Evolutionary conservation across 1,284 basidiomycete species (phyloP), one percentile per base, ranked within the genome.

Genomic region (Austroboletus rostrupii): DNA sequence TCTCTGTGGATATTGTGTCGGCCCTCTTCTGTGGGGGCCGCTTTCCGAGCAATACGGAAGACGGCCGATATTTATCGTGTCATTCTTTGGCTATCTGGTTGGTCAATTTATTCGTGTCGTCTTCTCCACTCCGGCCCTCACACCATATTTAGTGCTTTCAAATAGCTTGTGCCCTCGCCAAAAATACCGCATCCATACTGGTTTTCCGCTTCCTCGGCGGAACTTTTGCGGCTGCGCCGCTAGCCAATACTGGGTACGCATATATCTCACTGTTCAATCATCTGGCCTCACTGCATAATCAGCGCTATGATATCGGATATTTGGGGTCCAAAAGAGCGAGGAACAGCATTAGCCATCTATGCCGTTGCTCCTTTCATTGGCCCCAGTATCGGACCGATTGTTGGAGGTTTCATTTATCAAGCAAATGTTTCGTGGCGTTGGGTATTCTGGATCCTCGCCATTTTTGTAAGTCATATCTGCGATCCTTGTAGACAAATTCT

Each of bases 311-410:
- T 90, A 37, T 78, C 83, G 11, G 80, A 81, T 52, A 72, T 81
- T 16, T 92, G 87, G 86, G 84, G 87, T 55, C 75, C 77, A 1
- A 79, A 79, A 53, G 77, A 75, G 29, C 74, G 88, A 43, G 87
- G 87, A 10, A 78, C 81, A 48, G 87, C 88, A 0, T 70, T 90
- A 48, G 80, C 82, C 14, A 63, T 86, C 44, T 90, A 89, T 61
- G 76, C 81, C 1, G 64, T 88, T 7, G 85, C 87, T 5, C 90
- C 90, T 1, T 92, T 92, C 58, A 85, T 86, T 6, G 87, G 87
- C n/a, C 82, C 82, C 3, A 72, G 74, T 1, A 53, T 83, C 21
- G 87, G 84, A 0, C 88, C 89, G 1, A 79, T 83, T 35, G 78
- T 87, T 12, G 78, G 38, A 84, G 88, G 11, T 76, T 75, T 61